Conservation (phyloP, 805 yeast genomes). For the Komagataella kurtzmanii region DNA sequence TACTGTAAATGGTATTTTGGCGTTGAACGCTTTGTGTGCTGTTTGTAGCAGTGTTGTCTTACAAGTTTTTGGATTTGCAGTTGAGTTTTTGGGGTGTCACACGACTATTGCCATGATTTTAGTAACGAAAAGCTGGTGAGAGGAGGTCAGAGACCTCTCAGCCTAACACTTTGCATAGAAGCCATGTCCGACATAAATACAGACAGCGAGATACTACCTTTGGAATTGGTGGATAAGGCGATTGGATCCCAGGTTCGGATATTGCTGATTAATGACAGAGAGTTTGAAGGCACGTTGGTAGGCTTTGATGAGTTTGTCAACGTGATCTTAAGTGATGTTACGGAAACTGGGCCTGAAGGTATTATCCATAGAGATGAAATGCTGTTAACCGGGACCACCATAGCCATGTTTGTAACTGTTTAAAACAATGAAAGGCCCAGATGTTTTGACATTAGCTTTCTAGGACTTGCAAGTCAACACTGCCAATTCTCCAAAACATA, state of each 20-base stretch:
- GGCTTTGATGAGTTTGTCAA: constrained; percentile 96
- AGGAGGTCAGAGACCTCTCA: background rate
- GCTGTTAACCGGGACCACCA: constrained; percentile 58
- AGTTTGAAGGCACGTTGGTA: constrained; percentile 75
- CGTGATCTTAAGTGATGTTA: constrained; percentile 74
- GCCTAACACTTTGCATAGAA: background rate
- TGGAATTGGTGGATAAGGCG: constrained; percentile 80
- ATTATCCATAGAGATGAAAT: constrained; percentile 40
- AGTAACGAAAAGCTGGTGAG: background rate
- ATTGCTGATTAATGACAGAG: constrained; percentile 48
- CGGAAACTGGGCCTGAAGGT: constrained; percentile 36
- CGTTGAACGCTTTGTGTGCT: background rate
- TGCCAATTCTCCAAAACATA: constrained; percentile 59
- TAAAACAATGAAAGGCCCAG: constrained; percentile 13
- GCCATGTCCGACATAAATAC: constrained; percentile 1
- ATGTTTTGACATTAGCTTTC: constrained; percentile 6
- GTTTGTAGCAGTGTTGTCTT: background rate
- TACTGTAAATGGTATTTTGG: background rate
- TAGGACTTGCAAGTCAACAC: constrained; percentile 38
- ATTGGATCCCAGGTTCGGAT: constrained; percentile 74
- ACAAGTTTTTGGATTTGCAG: constrained; percentile 1
- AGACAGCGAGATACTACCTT: constrained; percentile 33
- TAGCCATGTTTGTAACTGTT: constrained; percentile 36
- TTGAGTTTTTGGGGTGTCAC: background rate
- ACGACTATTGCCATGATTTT: background rate